Conservation (phyloP, 768 basidiomycete species). For the Lactarius evosmus region DNA sequence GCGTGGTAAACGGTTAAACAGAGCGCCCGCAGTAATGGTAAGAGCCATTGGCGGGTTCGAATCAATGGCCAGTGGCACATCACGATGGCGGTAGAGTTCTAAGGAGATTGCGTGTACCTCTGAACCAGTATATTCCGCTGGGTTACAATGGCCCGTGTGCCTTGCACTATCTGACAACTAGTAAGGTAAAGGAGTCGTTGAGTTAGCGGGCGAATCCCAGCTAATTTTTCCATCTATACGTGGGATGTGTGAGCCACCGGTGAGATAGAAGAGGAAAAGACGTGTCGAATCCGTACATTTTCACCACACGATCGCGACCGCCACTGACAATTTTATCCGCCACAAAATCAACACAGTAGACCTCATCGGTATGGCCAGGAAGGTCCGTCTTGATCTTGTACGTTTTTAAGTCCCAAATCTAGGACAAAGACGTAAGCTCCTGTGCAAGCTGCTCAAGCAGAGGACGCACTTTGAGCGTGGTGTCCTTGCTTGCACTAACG, state of each 20-base stretch:
- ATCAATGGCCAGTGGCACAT: not conserved
- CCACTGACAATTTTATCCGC: constrained; percentile 99
- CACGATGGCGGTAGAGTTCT: not conserved
- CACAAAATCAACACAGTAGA: constrained; percentile 98
- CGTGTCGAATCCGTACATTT: constrained; percentile 63
- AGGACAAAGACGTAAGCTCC: constrained; percentile 2
- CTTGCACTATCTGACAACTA: not conserved
- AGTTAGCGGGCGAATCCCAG: not conserved
- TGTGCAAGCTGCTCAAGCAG: not conserved
- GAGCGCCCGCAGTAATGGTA: not conserved
- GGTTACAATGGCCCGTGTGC: not conserved
- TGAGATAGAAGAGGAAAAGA: not conserved
- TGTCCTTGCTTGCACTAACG: constrained; percentile 93
- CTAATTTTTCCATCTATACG: constrained; percentile 27
- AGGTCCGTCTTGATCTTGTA: constrained; percentile 94
- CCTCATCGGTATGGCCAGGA: constrained; percentile 95
- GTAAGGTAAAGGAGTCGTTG: not conserved
- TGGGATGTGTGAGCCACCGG: not conserved
- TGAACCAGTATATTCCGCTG: not conserved
- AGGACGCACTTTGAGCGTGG: constrained; percentile 79
- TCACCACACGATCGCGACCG: constrained; percentile 86
- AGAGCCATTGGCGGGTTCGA: not conserved
- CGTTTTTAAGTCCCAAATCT: constrained; percentile 97
- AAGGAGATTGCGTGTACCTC: not conserved
- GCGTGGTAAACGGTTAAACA: not conserved